Conservation (phyloP, 164 flowering plant species). For the Tinospora cordifolia region DNA sequence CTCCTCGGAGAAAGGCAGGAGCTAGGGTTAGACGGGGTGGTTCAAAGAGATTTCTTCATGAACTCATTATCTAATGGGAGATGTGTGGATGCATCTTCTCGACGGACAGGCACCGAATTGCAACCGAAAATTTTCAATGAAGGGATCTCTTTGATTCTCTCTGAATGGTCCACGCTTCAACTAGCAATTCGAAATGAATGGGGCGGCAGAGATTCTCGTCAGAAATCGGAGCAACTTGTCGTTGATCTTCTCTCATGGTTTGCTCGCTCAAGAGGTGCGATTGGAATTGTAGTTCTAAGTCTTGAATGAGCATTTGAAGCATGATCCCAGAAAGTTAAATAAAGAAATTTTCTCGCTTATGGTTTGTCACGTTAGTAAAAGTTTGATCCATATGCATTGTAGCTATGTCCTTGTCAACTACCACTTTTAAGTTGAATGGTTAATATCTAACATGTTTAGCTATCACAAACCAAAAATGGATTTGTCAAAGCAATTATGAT, state of each 20-base stretch:
- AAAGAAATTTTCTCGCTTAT: too few species aligned
- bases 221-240: slow-evolving; percentile 26
- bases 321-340: too few species aligned
- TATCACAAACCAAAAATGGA: too few species aligned
- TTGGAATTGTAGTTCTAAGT: not conserved
- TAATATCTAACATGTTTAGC: too few species aligned
- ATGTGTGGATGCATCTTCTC: slow-evolving; percentile 3
- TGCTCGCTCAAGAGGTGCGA: slow-evolving; percentile 26
- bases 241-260: slow-evolving; percentile 24
- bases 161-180: slow-evolving; percentile 39
- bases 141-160: slow-evolving; percentile 20
- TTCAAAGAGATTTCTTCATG: slow-evolving; percentile 8
- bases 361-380: too few species aligned
- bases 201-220: slow-evolving; percentile 38
- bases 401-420: too few species aligned
- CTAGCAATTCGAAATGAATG: slow-evolving; percentile 37
- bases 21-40: not conserved
- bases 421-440: too few species aligned
- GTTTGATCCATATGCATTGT: too few species aligned
- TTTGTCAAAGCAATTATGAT: not conserved
- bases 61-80: slow-evolving; percentile 4
- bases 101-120: slow-evolving; percentile 9
- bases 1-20: slow-evolving; percentile 3
- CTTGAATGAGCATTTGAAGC: too few species aligned
- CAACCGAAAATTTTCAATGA: slow-evolving; percentile 7